Evolutionary conservation across 164 flowering plant species (phyloP).

Genomic region (Stephania japonica): DNA sequence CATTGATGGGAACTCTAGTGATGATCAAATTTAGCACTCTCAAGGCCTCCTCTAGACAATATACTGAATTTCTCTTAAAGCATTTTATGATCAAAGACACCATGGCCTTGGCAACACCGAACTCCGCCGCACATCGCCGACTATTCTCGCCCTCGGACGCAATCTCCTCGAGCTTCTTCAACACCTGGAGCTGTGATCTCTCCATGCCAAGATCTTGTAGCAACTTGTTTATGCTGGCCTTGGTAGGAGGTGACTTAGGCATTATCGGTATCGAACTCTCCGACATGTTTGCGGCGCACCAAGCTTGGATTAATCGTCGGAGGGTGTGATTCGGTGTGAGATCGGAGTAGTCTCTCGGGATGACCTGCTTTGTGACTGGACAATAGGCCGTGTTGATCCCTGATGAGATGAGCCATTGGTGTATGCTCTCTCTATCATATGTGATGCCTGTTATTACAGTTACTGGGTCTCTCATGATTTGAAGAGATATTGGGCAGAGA

Average conservation of each 20-base stretch:
- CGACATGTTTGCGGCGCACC: slow-evolving; percentile 48
- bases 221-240: slow-evolving; percentile 26
- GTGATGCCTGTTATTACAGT: slow-evolving; percentile 57
- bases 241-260: slow-evolving; percentile 35
- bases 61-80: slow-evolving; percentile 3
- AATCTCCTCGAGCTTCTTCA: slow-evolving; percentile 25
- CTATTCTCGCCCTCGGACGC: slow-evolving; percentile 36
- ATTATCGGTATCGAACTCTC: slow-evolving; percentile 35
- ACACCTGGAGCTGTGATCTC: slow-evolving; percentile 11
- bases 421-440: slow-evolving; percentile 64
- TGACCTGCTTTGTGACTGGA: slow-evolving; percentile 54
- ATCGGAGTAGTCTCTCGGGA: slow-evolving; percentile 29
- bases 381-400: slow-evolving; percentile 25
- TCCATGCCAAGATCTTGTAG: slow-evolving; percentile 19
- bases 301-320: slow-evolving; percentile 59
- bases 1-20: slow-evolving; percentile 2
- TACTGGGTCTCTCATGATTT: slow-evolving; percentile 80
- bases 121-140: slow-evolving; percentile 36
- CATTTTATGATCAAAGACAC: slow-evolving; percentile 17
- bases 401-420: slow-evolving; percentile 38
- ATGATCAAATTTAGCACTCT: slow-evolving; percentile 24
- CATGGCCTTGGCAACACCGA: slow-evolving; percentile 34
- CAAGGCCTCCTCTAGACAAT: slow-evolving; percentile 40
- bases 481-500: slow-evolving; percentile 64
- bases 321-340: slow-evolving; percentile 72